These are phyloP conservation scores for Pyrrhoderma noxium DNA, from an alignment of 1,284 basidiomycete species.

Conservation along the genomic window DNA sequence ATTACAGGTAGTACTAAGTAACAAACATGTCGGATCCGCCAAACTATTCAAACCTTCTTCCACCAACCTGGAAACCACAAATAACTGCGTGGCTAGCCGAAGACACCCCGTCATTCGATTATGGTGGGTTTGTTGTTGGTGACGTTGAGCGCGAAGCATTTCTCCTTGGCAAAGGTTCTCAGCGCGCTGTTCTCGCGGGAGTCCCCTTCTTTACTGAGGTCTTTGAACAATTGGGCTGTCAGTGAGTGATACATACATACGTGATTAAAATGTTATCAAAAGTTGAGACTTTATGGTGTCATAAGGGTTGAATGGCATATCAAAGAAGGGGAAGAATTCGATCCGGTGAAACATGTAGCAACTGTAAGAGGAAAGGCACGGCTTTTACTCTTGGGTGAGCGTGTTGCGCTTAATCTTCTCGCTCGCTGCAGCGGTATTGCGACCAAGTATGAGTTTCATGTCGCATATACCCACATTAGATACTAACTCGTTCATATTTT, in stretches of 20 bases:
- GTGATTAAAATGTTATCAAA: not conserved
- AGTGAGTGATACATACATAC: constrained; percentile 19
- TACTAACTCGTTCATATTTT: not conserved
- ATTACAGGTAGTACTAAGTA: no score
- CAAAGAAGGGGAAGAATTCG: constrained; percentile 74
- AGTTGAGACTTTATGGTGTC: constrained; percentile 14
- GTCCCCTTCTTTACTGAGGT: constrained; percentile 95
- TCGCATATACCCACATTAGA: constrained; percentile 4
- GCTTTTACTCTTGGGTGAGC: constrained; percentile 87
- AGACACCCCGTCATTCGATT: constrained; percentile 96
- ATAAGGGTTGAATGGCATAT: constrained; percentile 95
- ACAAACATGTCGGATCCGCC: constrained; percentile 7
- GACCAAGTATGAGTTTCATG: constrained; percentile 64
- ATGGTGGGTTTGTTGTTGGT: constrained; percentile 95
- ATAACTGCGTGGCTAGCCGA: constrained; percentile 84
- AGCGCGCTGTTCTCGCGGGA: constrained; percentile 81
- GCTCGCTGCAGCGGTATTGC: constrained; percentile 97
- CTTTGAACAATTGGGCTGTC: constrained; percentile 84
- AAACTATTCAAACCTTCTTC: constrained; percentile 56
- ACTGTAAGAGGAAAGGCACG: constrained; percentile 88
- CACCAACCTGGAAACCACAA: constrained; percentile 84
- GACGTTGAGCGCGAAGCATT: constrained; percentile 83
- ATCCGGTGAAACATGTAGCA: constrained; percentile 83
- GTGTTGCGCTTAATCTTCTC: constrained; percentile 90
- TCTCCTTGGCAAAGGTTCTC: constrained; percentile 79